Conservation (phyloP, 371 early-diverging fungal species). For the Chytridium lagenaria region DNA sequence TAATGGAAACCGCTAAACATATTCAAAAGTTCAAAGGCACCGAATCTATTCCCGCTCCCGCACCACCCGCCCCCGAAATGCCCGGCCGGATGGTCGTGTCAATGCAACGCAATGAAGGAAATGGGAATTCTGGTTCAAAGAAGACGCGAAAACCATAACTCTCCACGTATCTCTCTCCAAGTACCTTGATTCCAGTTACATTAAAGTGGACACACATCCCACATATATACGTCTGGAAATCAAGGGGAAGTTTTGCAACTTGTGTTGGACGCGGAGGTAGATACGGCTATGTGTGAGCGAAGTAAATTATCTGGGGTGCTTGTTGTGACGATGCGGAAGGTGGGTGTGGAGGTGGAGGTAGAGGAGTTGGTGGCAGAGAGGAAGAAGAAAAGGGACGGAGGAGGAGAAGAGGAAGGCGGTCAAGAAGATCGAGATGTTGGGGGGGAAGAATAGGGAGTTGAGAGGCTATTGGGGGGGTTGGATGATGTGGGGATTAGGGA, state of each 20-base stretch:
- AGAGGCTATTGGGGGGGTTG: neutral
- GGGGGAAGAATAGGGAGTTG: neutral
- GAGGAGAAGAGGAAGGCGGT: neutral
- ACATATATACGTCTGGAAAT: slow-evolving; percentile 47
- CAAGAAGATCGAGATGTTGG: slow-evolving; percentile 2
- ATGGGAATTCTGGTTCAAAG: slow-evolving; percentile 43
- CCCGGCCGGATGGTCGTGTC: slow-evolving; percentile 53
- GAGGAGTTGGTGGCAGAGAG: slow-evolving; percentile 2
- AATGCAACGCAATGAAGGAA: slow-evolving; percentile 62
- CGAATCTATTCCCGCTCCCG: slow-evolving; percentile 33
- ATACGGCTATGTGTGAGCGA: slow-evolving; percentile 47
- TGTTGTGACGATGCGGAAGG: slow-evolving; percentile 49
- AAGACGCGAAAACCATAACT: slow-evolving; percentile 30
- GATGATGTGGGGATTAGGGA: neutral
- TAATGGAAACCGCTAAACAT: slow-evolving; percentile 54
- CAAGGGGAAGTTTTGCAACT: slow-evolving; percentile 57
- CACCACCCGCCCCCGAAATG: slow-evolving; percentile 20
- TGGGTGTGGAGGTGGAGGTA: slow-evolving; percentile 8
- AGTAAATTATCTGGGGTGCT: slow-evolving; percentile 52
- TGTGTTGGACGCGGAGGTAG: slow-evolving; percentile 44
- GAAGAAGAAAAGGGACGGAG: slow-evolving; percentile 23
- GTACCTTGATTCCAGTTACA: slow-evolving; percentile 54
- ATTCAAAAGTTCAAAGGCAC: slow-evolving; percentile 46
- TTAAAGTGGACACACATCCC: slow-evolving; percentile 55
- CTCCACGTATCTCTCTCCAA: slow-evolving; percentile 51